Conservation (phyloP, 176 grass and related monocot species). For the Oryza rufipogon region DNA sequence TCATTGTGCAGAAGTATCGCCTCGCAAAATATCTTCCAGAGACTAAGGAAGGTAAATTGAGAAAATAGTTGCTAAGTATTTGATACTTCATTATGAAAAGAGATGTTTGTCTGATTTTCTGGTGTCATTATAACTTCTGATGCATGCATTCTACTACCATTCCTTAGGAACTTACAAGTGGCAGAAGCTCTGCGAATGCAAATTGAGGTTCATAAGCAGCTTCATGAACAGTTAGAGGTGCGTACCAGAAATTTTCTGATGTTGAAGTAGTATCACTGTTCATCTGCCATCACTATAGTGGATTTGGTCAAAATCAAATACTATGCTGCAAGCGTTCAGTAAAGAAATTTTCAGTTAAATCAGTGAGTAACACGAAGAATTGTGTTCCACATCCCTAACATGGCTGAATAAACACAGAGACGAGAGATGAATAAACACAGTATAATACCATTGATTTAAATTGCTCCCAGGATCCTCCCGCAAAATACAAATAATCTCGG, state of each 20-base stretch:
- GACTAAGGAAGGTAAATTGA: constrained; percentile 69
- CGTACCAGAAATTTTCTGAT: constrained; percentile 20
- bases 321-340: not conserved
- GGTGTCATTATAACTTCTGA: not conserved
- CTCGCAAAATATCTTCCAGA: constrained; percentile 78
- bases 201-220: constrained; percentile 91
- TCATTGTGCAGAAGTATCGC: constrained; percentile 70
- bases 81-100: too few species aligned
- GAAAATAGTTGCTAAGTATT: not conserved
- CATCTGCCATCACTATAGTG: not conserved
- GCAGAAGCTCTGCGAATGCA: constrained; percentile 91
- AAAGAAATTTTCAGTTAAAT: constrained; percentile 5
- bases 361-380: too few species aligned
- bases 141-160: constrained; percentile 17
- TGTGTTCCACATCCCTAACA: too few species aligned
- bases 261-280: not conserved
- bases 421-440: too few species aligned
- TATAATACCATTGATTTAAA: too few species aligned
- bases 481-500: too few species aligned
- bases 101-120: too few species aligned
- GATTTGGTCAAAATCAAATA: not conserved
- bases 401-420: too few species aligned
- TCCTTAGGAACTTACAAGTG: constrained; percentile 62
- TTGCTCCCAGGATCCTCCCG: too few species aligned
- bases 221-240: constrained; percentile 95